Evolutionary conservation across 2,329 filamentous ascomycete genomes (phyloP).

Genomic region (Ophiosphaerella herpotricha): DNA sequence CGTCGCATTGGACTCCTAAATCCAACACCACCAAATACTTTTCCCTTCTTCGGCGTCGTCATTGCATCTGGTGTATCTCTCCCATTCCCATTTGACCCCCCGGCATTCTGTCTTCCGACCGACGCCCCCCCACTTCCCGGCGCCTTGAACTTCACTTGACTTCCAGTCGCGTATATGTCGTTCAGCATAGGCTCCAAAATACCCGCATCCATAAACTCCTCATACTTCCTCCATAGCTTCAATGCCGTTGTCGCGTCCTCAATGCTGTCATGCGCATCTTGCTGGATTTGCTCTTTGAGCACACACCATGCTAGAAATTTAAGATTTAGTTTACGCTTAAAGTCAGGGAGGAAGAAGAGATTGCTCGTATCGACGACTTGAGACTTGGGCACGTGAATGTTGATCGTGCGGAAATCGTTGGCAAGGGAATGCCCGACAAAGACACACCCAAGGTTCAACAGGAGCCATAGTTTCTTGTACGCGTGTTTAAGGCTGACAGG

Average conservation of each 20-base stretch:
- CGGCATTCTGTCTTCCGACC: conserved; percentile 5
- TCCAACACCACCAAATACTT: conserved; percentile 43
- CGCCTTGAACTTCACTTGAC: conserved; percentile 54
- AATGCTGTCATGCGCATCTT: conserved; percentile 90
- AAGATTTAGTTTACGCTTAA: conserved; percentile 84
- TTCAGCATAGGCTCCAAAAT: conserved; percentile 81
- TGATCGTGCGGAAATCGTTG: conserved; percentile 96
- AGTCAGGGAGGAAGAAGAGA: conserved; percentile 80
- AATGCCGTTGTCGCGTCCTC: conserved; percentile 92
- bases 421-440: conserved; percentile 94
- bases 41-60: conserved; percentile 56
- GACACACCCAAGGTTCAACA: conserved; percentile 90
- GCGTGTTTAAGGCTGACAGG: conserved; percentile 86
- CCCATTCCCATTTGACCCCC: conserved; percentile 31
- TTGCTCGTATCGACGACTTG: conserved; percentile 96
- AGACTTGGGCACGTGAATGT: conserved; percentile 87
- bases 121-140: conserved; percentile 31
- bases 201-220: conserved; percentile 85
- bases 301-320: conserved; percentile 88
- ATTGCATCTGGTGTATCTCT: conserved; percentile 62
- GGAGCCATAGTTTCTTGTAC: conserved; percentile 97
- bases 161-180: conserved; percentile 76
- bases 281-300: conserved; percentile 91
- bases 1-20: conserved; percentile 42
- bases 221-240: conserved; percentile 85